A percentile compares a stretch with the other conserved stretches of the same genome.
Evolutionary conservation across 768 basidiomycete genomes (phyloP).

Genomic region (Russula griseocarnosa): DNA sequence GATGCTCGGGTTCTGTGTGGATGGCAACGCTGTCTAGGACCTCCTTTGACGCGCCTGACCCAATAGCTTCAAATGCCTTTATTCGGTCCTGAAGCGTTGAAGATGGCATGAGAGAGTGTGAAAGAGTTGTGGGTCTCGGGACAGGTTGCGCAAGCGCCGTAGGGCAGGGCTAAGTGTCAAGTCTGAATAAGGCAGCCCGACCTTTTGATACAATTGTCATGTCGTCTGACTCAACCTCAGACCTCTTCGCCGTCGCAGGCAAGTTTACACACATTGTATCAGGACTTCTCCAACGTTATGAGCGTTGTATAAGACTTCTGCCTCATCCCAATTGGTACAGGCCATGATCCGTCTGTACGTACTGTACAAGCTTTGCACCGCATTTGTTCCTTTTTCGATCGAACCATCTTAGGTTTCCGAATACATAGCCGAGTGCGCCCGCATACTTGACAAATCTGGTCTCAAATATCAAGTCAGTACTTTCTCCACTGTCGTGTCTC

Average conservation of each 20-base stretch:
- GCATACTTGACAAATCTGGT: conserved; percentile 77
- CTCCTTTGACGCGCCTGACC: conserved; percentile 20
- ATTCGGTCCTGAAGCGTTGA: conserved; percentile 28
- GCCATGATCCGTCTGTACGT: conserved; percentile 57
- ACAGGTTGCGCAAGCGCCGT: background rate
- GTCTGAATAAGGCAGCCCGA: background rate
- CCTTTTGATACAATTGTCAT: background rate
- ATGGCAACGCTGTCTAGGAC: conserved; percentile 22
- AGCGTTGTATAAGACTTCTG: conserved; percentile 69
- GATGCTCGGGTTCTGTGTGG: conserved; percentile 20
- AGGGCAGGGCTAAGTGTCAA: background rate
- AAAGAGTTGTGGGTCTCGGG: background rate
- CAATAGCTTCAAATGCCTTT: conserved; percentile 27
- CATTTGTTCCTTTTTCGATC: background rate
- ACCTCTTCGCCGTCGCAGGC: conserved; percentile 81
- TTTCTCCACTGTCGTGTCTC: background rate
- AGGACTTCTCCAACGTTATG: background rate
- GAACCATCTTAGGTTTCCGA: conserved; percentile 54
- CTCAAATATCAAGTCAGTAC: conserved; percentile 70
- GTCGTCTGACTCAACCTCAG: conserved; percentile 40
- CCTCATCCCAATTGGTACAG: conserved; percentile 81
- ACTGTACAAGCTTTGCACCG: background rate
- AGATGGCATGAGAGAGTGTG: conserved; percentile 14
- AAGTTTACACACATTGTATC: conserved; percentile 11
- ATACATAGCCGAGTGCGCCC: conserved; percentile 77